Base-by-base conservation (phyloP, 805 yeast species). In the Isabelozyma heimii region DNA sequence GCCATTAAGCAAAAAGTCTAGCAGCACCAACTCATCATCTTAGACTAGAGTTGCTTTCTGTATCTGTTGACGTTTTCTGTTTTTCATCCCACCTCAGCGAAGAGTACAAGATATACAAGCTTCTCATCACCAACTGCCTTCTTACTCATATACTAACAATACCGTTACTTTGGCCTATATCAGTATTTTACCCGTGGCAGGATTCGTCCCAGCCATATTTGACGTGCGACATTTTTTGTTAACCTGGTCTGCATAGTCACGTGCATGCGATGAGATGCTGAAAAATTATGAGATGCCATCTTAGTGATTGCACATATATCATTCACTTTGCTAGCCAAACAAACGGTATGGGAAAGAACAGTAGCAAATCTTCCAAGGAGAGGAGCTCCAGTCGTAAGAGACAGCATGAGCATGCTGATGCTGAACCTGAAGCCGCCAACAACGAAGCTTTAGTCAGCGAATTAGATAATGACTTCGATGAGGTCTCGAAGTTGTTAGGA, bases 381-480 rank as follows among this genome's bases (percentile, higher is more conserved):
- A 37, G 40, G 40, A 37, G 40, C 6, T 37, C 15, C 15, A 37
- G 17, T 9, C 40, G 14, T 37, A 46, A 44, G 54, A 48, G 73
- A 56, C 44, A 57, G 47, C 67, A 66, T 46, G 70, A 66, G 48
- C 62, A 58, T 43, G 66, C 57, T 38, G 62, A 57, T 9, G 10
- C 35, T 9, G 67, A 59, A 14, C 69, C 60, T 17, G 71, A 62
- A 39, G 63, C 30, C 12, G 75, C 30, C 6, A 76, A 66, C 47
- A 65, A 72, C 41, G 80, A 76, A 48, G 63, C 73, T 52, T 62
- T 76, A 47, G 79, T 81, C n/a, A 77, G 77, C 44, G 80, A 79
- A 55, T 64, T 81, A 30, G 85, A 82, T 64, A 75, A 74, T 6
- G 83, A 82, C 49, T 82, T 74, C 54, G 81, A 75, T 53, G 87